Evolutionary conservation across 23 red algal species (phyloP).

Genomic region (Rhodosorus marinus): DNA sequence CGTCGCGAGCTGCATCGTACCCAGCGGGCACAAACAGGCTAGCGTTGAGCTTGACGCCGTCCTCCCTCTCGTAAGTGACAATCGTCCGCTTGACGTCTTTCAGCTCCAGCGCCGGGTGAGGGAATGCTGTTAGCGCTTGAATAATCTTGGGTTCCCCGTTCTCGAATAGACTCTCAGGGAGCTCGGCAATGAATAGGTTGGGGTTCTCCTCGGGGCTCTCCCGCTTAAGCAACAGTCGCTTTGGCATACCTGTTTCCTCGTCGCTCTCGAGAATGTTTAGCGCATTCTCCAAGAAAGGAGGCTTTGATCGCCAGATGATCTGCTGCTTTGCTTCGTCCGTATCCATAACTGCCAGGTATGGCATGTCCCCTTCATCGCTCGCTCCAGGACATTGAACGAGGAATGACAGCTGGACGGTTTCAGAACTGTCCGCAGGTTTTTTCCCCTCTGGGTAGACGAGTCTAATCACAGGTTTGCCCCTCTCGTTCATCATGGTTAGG

Average conservation of each 20-base stretch:
- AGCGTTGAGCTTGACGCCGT: slow-evolving; percentile 61
- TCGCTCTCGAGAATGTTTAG: slow-evolving; percentile 34
- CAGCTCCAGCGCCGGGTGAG: slow-evolving; percentile 70
- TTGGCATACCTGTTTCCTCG: slow-evolving; percentile 14
- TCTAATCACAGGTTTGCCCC: slow-evolving; percentile 50
- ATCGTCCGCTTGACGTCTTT: slow-evolving; percentile 31
- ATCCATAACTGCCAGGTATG: slow-evolving; percentile 55
- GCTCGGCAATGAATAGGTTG: background rate
- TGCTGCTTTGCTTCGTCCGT: slow-evolving; percentile 13
- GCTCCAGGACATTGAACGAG: slow-evolving; percentile 51
- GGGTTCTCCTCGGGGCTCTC: background rate
- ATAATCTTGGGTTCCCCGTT: slow-evolving; percentile 4
- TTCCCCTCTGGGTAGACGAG: slow-evolving; percentile 22
- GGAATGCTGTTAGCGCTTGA: slow-evolving; percentile 43
- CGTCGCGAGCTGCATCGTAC: slow-evolving; percentile 34
- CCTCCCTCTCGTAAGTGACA: slow-evolving; percentile 39
- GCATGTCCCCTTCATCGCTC: slow-evolving; percentile 54
- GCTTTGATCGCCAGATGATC: slow-evolving; percentile 61
- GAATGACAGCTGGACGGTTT: slow-evolving; percentile 22
- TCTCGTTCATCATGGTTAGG: slow-evolving; percentile 25
- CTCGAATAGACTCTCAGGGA: slow-evolving; percentile 8
- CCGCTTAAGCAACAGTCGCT: too few relatives aligned
- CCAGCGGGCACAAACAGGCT: slow-evolving; percentile 68
- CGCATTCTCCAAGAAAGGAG: slow-evolving; percentile 51
- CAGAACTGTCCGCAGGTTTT: slow-evolving; percentile 8